Base-by-base conservation (phyloP, 768 basidiomycete genomes). In the Phallus indusiatus region DNA sequence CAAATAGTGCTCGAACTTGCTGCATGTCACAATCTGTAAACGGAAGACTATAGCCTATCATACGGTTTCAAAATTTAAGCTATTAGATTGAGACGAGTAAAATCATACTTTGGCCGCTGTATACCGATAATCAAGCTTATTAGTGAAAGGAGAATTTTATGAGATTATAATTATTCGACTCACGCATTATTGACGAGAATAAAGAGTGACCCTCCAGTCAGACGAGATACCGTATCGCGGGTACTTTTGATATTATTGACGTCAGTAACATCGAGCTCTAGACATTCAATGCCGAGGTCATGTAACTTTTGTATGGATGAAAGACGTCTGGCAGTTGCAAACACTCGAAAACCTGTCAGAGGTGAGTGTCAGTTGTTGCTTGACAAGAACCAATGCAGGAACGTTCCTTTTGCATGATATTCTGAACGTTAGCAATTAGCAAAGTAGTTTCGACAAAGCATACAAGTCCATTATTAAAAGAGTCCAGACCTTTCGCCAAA, bases 101-200 rank as follows among this genome's bases (percentile, higher is more conserved):
- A 55, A 21, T 28, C 57, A 20, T 57, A 61, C 60, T 55, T 52
- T 49, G 46, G 22, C 60, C 60, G 14, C 60, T 61, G 12, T 4
- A 11, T 42, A 42, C 12, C 4, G 2, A 10, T 12, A 4, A 11
- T 10, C 12, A 33, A n/a, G 12, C 9, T 42, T n/a, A 42, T 7
- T 28, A 28, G 2, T 7, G 12, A 14, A 14, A 16, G 5, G 3
- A 16, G 16, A 55, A 4, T 28, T 55, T 14, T 34, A 22, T 24
- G 28, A 17, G 49, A 16, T 21, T 18, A 20, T 37, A 16, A 10
- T 47, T 8, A 14, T 22, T 54, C 28, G 22, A 33, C 59, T 48
- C 57, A 64, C 64, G 64, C 64, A 48, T 65, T 65, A 50, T 65
- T 65, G 46, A 65, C 63, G 22, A 65, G 61, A 12, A 65, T 54